Evolutionary conservation across 768 basidiomycete genomes (phyloP).

Genomic region (Pholiota conissans): DNA sequence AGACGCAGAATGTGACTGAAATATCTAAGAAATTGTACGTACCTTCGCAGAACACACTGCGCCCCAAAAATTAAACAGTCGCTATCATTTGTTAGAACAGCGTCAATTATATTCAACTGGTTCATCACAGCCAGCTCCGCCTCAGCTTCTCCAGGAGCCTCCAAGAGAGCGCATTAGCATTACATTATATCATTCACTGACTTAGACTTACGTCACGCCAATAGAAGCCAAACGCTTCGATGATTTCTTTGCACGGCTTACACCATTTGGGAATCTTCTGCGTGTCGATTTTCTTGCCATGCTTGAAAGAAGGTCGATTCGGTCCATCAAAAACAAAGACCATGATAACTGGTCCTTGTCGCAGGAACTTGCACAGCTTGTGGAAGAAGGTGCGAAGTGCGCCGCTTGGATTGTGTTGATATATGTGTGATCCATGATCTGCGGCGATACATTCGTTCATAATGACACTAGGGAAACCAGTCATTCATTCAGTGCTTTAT

Average conservation of each 20-base stretch:
- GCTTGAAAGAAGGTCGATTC: conserved; percentile 5
- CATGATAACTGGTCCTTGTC: neutral
- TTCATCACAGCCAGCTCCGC: conserved; percentile 55
- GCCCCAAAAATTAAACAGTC: conserved; percentile 74
- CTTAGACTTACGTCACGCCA: conserved; percentile 6
- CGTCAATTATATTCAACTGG: no score
- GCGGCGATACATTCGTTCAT: conserved; percentile 8
- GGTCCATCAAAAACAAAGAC: conserved; percentile 17
- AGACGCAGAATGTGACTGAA: neutral
- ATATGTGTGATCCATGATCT: neutral
- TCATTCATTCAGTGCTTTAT: neutral
- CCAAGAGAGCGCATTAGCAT: no score
- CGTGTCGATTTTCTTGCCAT: neutral
- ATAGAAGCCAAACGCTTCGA: conserved; percentile 49
- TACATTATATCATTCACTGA: neutral
- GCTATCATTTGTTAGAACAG: conserved; percentile 67
- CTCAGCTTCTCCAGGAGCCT: conserved; percentile 75
- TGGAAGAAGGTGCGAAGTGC: neutral
- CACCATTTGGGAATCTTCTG: conserved; percentile 1
- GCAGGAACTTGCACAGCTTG: conserved; percentile 7
- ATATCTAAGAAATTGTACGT: conserved; percentile 17
- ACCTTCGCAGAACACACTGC: conserved; percentile 50
- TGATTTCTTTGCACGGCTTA: conserved; percentile 13
- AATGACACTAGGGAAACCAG: neutral
- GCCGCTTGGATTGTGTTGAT: neutral